A percentile compares a stretch with the other conserved stretches of the same genome.
phyloP scores from a whole-genome alignment of 768 basidiomycete species.

The Coprinellus aureogranulatus region DNA sequence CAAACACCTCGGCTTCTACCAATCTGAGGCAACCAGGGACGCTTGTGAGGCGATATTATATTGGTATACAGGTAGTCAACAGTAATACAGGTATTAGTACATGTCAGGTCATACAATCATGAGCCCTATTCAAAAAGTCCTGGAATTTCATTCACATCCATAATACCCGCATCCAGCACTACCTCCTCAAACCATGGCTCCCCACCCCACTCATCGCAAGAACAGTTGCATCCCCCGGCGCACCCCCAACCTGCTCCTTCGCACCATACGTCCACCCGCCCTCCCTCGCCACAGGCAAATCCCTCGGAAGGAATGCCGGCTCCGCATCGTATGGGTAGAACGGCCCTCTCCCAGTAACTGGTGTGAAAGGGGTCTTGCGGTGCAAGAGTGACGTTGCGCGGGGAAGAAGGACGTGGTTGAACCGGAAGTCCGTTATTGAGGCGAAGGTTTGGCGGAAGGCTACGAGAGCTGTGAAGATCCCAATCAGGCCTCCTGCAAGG shows the following conservation, averaged over 20 bases:
- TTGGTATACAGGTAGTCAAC: too few species aligned
- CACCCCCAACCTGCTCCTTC: constrained; percentile 35
- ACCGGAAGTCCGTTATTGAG: constrained; percentile 52
- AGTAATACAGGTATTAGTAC: too few species aligned
- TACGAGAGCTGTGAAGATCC: constrained; percentile 45
- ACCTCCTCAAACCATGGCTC: too few species aligned
- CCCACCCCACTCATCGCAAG: constrained; percentile 12
- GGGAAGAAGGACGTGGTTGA: constrained; percentile 60
- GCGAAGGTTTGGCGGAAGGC: constrained; percentile 59
- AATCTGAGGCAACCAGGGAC: too few species aligned
- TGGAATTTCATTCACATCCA: too few species aligned
- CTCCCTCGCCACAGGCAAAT: constrained; percentile 43
- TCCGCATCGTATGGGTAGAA: constrained; percentile 35
- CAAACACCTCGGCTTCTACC: too few species aligned
- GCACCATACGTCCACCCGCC: constrained; percentile 43
- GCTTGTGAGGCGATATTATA: too few species aligned
- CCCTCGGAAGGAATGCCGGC: constrained; percentile 22
- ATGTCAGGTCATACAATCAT: too few species aligned
- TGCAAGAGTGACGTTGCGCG: constrained; percentile 45
- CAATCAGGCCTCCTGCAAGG: constrained; percentile 50
- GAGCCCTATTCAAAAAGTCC: too few species aligned
- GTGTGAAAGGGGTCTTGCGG: constrained; percentile 26
- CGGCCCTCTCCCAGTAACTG: constrained; percentile 18
- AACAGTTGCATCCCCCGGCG: constrained; percentile 43
- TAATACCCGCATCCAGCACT: too few species aligned